Evolutionary conservation across 2,329 filamentous ascomycete genomes (phyloP).

Genomic region (Fusarium foetens): DNA sequence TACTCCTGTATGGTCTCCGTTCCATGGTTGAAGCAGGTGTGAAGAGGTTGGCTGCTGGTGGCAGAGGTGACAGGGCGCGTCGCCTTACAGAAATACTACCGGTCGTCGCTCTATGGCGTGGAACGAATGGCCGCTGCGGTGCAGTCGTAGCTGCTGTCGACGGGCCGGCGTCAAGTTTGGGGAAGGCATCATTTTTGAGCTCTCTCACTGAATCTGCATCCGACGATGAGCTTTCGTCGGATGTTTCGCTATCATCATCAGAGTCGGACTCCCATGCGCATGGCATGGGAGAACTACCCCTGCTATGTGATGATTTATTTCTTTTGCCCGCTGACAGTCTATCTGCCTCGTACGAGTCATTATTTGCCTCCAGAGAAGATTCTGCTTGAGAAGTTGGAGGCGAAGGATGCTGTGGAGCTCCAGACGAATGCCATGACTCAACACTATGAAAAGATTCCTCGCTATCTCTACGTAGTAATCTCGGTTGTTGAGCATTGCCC

Average conservation of each 20-base stretch:
- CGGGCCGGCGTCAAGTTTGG: background rate
- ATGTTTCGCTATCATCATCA: slow-evolving; percentile 39
- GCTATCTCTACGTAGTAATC: slow-evolving; percentile 31
- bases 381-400: slow-evolving; percentile 55
- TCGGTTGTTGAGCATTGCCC: slow-evolving; percentile 5
- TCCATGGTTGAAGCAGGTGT: slow-evolving; percentile 55
- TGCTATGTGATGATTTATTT: slow-evolving; percentile 5
- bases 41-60: slow-evolving; percentile 73
- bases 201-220: slow-evolving; percentile 26
- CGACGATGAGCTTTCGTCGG: slow-evolving; percentile 43
- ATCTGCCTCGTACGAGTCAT: slow-evolving; percentile 3
- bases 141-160: background rate
- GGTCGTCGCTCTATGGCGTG: slow-evolving; percentile 41
- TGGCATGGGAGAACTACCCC: slow-evolving; percentile 23
- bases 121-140: slow-evolving; percentile 24
- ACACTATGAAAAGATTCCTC: slow-evolving; percentile 66
- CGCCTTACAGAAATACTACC: slow-evolving; percentile 42
- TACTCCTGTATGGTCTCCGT: slow-evolving; percentile 38
- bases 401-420: slow-evolving; percentile 54
- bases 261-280: slow-evolving; percentile 41
- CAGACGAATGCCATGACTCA: slow-evolving; percentile 62
- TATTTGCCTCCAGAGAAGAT: slow-evolving; percentile 47
- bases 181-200: background rate
- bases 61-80: slow-evolving; percentile 73
- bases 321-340: slow-evolving; percentile 5